Evolutionary conservation across 2,329 filamentous ascomycete genomes (phyloP), one percentile per base, ranked within the genome.

Genomic region (Hymenoscyphus repandus): DNA sequence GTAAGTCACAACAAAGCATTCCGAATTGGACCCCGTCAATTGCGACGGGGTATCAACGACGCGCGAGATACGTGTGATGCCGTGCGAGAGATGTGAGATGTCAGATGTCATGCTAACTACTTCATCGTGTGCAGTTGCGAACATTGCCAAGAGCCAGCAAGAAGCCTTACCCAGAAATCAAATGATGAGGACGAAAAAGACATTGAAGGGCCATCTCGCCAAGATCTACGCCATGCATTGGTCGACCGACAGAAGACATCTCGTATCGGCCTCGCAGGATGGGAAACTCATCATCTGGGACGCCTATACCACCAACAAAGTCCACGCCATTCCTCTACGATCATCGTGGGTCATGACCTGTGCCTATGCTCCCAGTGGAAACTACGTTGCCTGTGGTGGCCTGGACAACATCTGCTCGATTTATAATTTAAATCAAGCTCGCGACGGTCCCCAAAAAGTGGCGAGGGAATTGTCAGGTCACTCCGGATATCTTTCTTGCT

Each of bases 211-310:
- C 60, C 93, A 99, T 79, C 76, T 99, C 61, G 93, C 93, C 65
- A 99, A 99, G 77, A 99, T 99, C 66, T 99, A 99, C 72, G 93
- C 93, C 65, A 99, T 99, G 93, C 93, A 99, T 77, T 99, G 93
- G 93, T 97, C 93, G 32, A 99, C 93, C 58, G 93, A 99, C 74
- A 85, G 93, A 68, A 85, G 93, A 72, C 93, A 97, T 73, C 83
- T 97, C 55, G 93, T 99, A 47, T 97, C 93, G 11, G 93, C 93
- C 58, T 99, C 93, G 62, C 93, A 99, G 73, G 93, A 99, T 67
- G 93, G 93, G 70, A 99, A 99, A 78, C 84, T 99, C 62, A 99
- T 99, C 72, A 97, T 99, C 69, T 99, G 93, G 93, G 93, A 99
- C 71, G 93, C 93, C 53, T 99, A 99, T 76, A 97, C 92, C 59